A percentile compares a stretch with the other conserved stretches of the same genome.
These are phyloP conservation scores for Amoebophrya sp. DNA, from an alignment of 169 alveolate genomes.

Conservation along the genomic window DNA sequence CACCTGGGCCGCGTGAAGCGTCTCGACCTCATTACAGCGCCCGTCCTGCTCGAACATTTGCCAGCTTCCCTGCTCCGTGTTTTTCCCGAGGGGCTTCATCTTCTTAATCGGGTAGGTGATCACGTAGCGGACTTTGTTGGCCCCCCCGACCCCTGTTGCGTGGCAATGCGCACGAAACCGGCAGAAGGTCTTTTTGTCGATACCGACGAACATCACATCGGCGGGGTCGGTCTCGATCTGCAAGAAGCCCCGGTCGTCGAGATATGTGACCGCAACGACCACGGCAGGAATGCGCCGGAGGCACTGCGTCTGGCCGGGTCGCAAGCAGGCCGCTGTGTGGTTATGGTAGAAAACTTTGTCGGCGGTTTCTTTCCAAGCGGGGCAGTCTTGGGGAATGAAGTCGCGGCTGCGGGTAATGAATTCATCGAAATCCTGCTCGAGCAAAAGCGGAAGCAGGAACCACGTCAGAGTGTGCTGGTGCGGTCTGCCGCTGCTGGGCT, in stretches of 20 bases:
- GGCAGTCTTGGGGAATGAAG: not conserved
- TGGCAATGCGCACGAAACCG: not conserved
- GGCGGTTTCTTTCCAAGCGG: not conserved
- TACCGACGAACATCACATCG: not conserved
- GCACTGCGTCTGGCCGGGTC: not conserved
- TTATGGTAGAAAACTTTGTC: not conserved
- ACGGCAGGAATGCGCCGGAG: not conserved
- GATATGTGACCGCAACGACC: not conserved
- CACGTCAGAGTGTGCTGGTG: not conserved
- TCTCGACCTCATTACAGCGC: not conserved
- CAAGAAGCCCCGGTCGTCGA: not conserved
- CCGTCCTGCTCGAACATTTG: not conserved
- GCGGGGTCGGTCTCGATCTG: not conserved
- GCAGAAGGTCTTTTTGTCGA: not conserved
- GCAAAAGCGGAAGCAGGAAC: not conserved
- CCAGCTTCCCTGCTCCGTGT: not conserved
- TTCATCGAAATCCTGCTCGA: not conserved
- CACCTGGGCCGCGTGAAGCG: not conserved
- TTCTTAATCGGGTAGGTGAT: not conserved
- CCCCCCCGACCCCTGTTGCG: not conserved
- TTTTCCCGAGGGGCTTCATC: not conserved
- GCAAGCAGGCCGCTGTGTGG: not conserved
- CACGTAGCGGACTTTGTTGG: not conserved
- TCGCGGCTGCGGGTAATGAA: not conserved
- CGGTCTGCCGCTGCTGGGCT: not conserved